Base-by-base conservation (phyloP, 164 flowering plant species). In the Houttuynia cordata region DNA sequence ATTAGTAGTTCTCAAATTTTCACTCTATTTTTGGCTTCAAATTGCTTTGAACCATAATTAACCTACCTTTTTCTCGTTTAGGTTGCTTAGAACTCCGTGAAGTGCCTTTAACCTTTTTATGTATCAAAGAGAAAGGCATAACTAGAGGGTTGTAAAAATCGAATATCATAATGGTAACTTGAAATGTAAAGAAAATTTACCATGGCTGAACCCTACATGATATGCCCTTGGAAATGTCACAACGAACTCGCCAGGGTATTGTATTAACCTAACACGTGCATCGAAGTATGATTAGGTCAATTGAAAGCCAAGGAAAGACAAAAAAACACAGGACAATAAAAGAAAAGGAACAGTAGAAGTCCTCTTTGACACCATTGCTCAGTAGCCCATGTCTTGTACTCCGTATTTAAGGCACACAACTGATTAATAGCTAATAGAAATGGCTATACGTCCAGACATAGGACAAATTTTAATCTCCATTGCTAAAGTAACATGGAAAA, bases 171-270 rank as follows among this genome's bases (percentile, higher is more conserved):
- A 7, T 8, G 4, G 6, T 30, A 30, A 30, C 37, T 30, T 30
- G 6, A 30, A 21, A 51, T 30, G 20, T 30, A n/a, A 12, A 19
- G 9, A 34, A 50, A 21, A 15, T 73, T 83, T 90, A 94, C 99
- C 99, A 70, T 91, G 99, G 83, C 96, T 88, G 86, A 94, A 94
- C 74, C 99, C 99, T 63, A 88, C 72, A 73, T 94, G 99, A 75
- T 94, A 94, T 60, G 99, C 96, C 80, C 99, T 86, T 51, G 97
- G 99, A 77, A 94, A 94, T 51, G 97, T 91, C 77, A 91, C 97
- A 71, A 94, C 99, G 79, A 83, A 94, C 82, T 94, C 99, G 68
- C 99, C 99, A 69, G 99, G 97, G 62, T 88, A 74, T 71, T 94
- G 99, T 56, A 91, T 76, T 71, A 94, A 81, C 95, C 97, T 91